Percentiles rank a stretch among this genome's conserved stretches.
Evolutionary conservation across 2,329 filamentous ascomycete species (phyloP).

Genomic region (Aspergillus novofumigatus): DNA sequence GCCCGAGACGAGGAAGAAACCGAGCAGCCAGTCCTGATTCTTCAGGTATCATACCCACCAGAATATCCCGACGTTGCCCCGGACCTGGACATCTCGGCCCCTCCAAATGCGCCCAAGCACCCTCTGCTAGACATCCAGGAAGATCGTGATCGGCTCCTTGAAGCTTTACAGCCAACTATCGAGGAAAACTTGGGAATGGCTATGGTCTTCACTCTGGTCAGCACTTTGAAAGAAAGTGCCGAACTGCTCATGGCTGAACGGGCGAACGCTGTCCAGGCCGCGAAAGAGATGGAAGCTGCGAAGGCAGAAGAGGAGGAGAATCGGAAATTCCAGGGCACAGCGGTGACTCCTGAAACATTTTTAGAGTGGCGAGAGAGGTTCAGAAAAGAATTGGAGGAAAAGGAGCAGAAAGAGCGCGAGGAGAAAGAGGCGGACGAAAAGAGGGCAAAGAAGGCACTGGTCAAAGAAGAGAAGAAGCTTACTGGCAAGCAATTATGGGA

Average conservation of each 20-base stretch:
- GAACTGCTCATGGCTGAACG: constrained; percentile 77
- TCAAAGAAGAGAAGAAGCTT: constrained; percentile 62
- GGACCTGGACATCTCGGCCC: constrained; percentile 70
- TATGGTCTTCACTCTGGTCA: constrained; percentile 92
- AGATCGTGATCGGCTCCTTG: constrained; percentile 72
- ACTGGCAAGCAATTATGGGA: constrained; percentile 77
- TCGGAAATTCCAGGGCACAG: constrained; percentile 87
- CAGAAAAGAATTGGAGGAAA: constrained; percentile 73
- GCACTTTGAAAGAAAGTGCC: constrained; percentile 82
- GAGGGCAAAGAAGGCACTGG: constrained; percentile 70
- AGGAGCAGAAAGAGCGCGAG: constrained; percentile 59
- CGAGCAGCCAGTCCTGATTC: constrained; percentile 66
- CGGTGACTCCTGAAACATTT: constrained; percentile 84
- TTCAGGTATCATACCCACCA: constrained; percentile 85
- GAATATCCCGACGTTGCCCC: constrained; percentile 87
- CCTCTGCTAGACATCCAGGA: constrained; percentile 72
- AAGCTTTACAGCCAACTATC: constrained; percentile 67
- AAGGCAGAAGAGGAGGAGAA: constrained; percentile 85
- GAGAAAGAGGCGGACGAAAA: constrained; percentile 76
- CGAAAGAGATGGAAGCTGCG: constrained; percentile 51
- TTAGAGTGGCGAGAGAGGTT: constrained; percentile 77
- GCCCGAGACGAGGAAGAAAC: constrained; percentile 46
- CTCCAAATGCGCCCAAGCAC: constrained; percentile 66
- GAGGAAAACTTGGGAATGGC: constrained; percentile 95
- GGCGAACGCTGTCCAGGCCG: constrained; percentile 57